A percentile compares a stretch with the other conserved stretches of the same genome.
These are phyloP conservation scores for Bertia moriformis DNA, from an alignment of 2,329 filamentous ascomycete genomes.

Conservation along the genomic window DNA sequence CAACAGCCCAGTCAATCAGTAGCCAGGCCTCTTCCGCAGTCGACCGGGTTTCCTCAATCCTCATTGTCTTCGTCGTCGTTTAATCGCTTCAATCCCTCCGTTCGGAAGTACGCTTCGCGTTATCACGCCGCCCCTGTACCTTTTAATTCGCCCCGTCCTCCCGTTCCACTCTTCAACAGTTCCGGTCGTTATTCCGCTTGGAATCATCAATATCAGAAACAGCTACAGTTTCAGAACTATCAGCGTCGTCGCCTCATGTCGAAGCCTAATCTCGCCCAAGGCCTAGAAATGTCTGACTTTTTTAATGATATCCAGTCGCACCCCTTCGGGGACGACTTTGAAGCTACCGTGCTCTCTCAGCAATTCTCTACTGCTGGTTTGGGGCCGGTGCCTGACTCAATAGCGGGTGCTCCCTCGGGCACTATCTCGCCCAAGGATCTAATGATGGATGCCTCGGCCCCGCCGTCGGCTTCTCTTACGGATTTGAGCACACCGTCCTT, in stretches of 20 bases:
- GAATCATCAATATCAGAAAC: slow-evolving; percentile 12
- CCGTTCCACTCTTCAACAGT: slow-evolving; percentile 20
- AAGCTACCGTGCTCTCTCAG: background rate
- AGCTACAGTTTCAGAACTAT: slow-evolving; percentile 7
- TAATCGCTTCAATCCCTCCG: slow-evolving; percentile 19
- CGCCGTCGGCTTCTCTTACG: background rate
- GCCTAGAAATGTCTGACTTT: slow-evolving; percentile 5
- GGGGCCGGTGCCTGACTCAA: background rate
- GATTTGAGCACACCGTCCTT: slow-evolving; percentile 1
- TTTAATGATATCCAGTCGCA: background rate
- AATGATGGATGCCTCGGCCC: background rate
- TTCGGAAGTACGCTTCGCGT: slow-evolving; percentile 18
- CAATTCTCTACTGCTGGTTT: background rate
- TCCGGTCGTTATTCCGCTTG: slow-evolving; percentile 11
- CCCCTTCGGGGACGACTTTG: background rate
- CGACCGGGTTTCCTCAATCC: slow-evolving; percentile 13
- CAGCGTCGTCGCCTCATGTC: slow-evolving; percentile 19
- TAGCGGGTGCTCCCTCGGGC: background rate
- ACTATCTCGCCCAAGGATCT: slow-evolving; percentile 1
- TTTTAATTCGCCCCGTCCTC: slow-evolving; percentile 20
- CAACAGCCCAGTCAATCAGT: slow-evolving; percentile 13
- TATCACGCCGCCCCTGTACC: slow-evolving; percentile 20
- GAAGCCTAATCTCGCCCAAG: slow-evolving; percentile 18
- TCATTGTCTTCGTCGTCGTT: slow-evolving; percentile 16
- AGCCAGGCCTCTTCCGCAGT: slow-evolving; percentile 18